Base-by-base conservation (phyloP, 2,329 filamentous ascomycete species). In the Phaeosphaeria sp. region DNA sequence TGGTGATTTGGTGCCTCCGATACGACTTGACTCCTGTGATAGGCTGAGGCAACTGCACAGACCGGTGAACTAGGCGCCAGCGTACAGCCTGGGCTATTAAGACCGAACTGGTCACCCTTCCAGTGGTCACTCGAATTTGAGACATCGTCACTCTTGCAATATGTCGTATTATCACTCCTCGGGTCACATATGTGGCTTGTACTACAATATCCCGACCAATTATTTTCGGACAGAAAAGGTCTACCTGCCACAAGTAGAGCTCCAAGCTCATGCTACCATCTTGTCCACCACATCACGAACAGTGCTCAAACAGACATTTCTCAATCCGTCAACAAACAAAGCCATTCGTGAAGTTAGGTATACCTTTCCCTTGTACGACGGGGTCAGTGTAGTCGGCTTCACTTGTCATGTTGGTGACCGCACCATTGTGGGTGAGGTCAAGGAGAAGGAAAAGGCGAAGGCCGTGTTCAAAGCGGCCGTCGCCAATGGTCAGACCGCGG, bases 301-400 rank as follows among this genome's bases (percentile, higher is more conserved):
- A n/a, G 72, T 71, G 1, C 76, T 87, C 7, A 82, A 77, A 1
- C 84, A 91, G 72, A 87, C 79, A 0, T 92, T 90, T 64, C 72
- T 81, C 64, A 91, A 91, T 61, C 82, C 86, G 0, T 80, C 81
- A 1, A 50, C 66, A 1, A 66, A 73, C 1, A 71, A 78, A 10
- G 69, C 69, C 2, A 83, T 88, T 58, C 68, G 79, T 9, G 79
- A 91, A 68, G 82, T 87, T 17, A 80, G 81, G 15, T 93, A 93
- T 71, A 83, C 83, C 0, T 92, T 93, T 60, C 90, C 90, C 0
- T 80, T 93, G 0, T 90, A 89, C 62, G 88, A 91, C 68, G 89
- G 90, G 10, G 87, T 90, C 17, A 89, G 86, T 6, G 86, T 93
- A 0, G 87, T 89, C 7, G 82, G 80, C 3, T 93, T 92, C 62